A percentile compares a stretch with the other conserved stretches of the same genome.
These are phyloP conservation scores for Pseudogymnoascus verrucosus DNA, from an alignment of 2,329 filamentous ascomycete species.

Conservation along the genomic window DNA sequence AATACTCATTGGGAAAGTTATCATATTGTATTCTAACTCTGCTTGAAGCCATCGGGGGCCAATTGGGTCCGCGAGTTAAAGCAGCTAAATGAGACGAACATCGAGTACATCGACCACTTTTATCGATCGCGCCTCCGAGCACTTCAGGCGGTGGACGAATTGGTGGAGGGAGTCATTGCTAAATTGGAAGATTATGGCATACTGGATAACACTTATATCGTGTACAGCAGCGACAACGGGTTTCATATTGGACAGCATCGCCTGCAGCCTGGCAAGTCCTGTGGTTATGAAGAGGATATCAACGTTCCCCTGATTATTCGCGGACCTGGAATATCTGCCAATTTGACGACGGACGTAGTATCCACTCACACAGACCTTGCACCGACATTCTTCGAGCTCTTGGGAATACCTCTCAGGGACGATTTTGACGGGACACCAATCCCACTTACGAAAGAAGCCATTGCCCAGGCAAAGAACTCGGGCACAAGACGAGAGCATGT, in stretches of 20 bases:
- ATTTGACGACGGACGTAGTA: slow-evolving; percentile 34
- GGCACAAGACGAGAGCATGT: slow-evolving; percentile 36
- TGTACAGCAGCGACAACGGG: slow-evolving; percentile 50
- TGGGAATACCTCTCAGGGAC: slow-evolving; percentile 29
- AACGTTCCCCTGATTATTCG: slow-evolving; percentile 48
- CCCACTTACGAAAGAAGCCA: slow-evolving; percentile 25
- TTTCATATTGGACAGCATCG: slow-evolving; percentile 46
- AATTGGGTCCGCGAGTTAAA: slow-evolving; percentile 39
- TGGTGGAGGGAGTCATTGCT: slow-evolving; percentile 40
- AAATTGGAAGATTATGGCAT: slow-evolving; percentile 33
- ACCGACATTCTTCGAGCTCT: slow-evolving; percentile 39
- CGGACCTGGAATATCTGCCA: slow-evolving; percentile 45
- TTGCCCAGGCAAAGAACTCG: slow-evolving; percentile 16
- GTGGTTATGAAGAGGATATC: slow-evolving; percentile 44
- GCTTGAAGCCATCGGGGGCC: slow-evolving; percentile 34
- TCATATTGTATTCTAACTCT: not conserved
- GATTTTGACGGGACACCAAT: slow-evolving; percentile 41
- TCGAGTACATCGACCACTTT: slow-evolving; percentile 43
- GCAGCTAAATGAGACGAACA: slow-evolving; percentile 32
- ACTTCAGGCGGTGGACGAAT: slow-evolving; percentile 48
- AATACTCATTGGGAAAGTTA: not conserved
- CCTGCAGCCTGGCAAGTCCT: slow-evolving; percentile 41
- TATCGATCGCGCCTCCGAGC: slow-evolving; percentile 44
- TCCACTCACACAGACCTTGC: slow-evolving; percentile 47
- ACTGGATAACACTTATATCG: slow-evolving; percentile 44